Percentiles rank a stretch among this genome's conserved stretches.
phyloP scores from a whole-genome alignment of 495 filamentous ascomycete species.

The Daldinia loculata region DNA sequence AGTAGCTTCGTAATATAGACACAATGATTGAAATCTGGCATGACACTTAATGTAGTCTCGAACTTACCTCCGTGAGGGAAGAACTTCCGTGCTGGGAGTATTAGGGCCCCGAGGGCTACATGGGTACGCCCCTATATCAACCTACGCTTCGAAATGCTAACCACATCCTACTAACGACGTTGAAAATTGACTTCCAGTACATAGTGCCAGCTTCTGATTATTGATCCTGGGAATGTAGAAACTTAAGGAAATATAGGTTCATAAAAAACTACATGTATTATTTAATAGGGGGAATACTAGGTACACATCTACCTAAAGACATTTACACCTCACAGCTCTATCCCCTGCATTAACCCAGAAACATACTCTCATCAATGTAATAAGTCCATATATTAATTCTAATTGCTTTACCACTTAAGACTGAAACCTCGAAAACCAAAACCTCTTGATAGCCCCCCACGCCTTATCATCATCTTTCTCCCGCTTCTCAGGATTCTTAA shows the following conservation, averaged over 20 bases:
- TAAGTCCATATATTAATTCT: neutral
- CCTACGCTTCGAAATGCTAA: neutral
- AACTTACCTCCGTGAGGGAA: neutral
- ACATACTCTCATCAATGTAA: neutral
- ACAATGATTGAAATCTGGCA: neutral
- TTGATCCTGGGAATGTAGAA: neutral
- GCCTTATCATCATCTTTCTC: slow-evolving; percentile 33
- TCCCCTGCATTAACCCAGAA: neutral
- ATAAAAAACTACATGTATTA: neutral
- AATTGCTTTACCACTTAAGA: neutral
- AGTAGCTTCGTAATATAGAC: neutral
- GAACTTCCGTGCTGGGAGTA: neutral
- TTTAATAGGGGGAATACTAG: neutral
- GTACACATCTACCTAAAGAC: too few relatives aligned
- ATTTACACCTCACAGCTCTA: neutral
- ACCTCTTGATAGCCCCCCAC: slow-evolving; percentile 30
- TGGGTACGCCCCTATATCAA: neutral
- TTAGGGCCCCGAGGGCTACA: neutral
- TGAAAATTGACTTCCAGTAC: neutral
- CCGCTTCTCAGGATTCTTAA: slow-evolving; percentile 23
- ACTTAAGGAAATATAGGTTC: neutral
- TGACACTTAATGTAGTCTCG: neutral
- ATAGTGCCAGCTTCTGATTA: neutral
- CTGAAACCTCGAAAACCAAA: slow-evolving; percentile 35
- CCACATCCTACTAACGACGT: neutral